Base-by-base conservation (phyloP, 75 land plant species). In the Pseudotsuga menziesii region DNA sequence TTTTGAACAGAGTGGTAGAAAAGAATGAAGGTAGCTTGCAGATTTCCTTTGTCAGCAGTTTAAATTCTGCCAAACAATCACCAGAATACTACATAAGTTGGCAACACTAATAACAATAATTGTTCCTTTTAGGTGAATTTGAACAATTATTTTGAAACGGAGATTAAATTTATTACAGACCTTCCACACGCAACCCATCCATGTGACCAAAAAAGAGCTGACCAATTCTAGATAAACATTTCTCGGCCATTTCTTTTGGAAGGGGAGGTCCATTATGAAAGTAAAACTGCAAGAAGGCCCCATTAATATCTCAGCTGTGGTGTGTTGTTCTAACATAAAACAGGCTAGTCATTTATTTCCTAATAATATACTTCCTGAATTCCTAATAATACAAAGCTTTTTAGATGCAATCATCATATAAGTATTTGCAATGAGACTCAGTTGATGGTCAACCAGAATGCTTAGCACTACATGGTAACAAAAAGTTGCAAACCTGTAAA, bases 11-110 rank as follows among this genome's bases (percentile, higher is more conserved):
- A 54, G 77, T 57, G 75, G 82, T 83, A 56, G 94, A 94, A 78
- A 94, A 88, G 80, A 96, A 96, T 44, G 99, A 91, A 66, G 99
- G 99, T 32, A 96, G 87, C 84, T 89, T 96, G 93, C 99, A 96
- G 19, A 96, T 78, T 74, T 94, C 97, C 82, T 89, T 94, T 9
- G 91, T 86, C 20, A 96, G 75, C 6, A 86, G 27, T 82, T 80
- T 88, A 82, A 94, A 96, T 78, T 93, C 99, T 96, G 89, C 17
- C 27, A 75, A 5, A 69, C 29, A 39, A 61, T 20, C 5, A 23
- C 66, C 48, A 20, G 48, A 20, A 60, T 75, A 16, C 69, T 29
- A 35, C 19, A 64, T 32, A 64, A 64, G 35, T 19, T 64, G 35
- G 52, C 44, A 69, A n/a, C 64, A 61, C 29, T 27, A 61, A 26